Evolutionary conservation across 2,329 filamentous ascomycete genomes (phyloP), one percentile per base, ranked within the genome.

Genomic region (Diaporthe destruens): DNA sequence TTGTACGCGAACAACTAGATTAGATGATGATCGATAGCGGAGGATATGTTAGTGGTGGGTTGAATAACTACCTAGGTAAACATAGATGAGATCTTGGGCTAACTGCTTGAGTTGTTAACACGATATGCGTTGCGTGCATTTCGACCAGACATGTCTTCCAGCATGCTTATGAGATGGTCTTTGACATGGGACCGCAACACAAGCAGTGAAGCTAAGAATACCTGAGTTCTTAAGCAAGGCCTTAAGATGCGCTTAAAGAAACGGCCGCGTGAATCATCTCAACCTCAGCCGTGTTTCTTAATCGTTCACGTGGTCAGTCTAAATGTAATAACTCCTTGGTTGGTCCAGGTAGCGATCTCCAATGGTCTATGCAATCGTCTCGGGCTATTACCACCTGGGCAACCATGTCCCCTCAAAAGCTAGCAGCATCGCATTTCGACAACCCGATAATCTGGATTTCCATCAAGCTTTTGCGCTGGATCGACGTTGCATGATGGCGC

Each of bases 401-500:
- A 14, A 18, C 11, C 61, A 2, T 53, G 61, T 25, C 12, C 20
- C 12, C 61, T 25, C 6, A 11, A 23, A 2, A 11, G 18, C 34
- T 51, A 36, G 61, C 20, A 36, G 25, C 7, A 36, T 51, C 44
- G 44, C 29, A 36, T 51, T 39, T 36, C 39, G 18, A 51, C 20
- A 69, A 51, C 25, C 6, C 56, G 44, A 53, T 53, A 53, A 23
- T 29, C 7, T 12, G n/a, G 25, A 61, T 32, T 42, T 6, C 67
- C n/a, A 69, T 57, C 54, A 69, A 57, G 42, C 54, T 49, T 56
- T 56, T 70, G n/a, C 36, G 67, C 6, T 53, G 56, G 53, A 71
- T 71, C 69, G 57, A 65, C 39, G 69, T 67, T 56, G 55, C 51
- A 67, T 67, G 18, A 66, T 47, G 20, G 36, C 59, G 32, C 49